Base-by-base conservation (phyloP, 495 filamentous ascomycete genomes). In the Haplographium delicatum region DNA sequence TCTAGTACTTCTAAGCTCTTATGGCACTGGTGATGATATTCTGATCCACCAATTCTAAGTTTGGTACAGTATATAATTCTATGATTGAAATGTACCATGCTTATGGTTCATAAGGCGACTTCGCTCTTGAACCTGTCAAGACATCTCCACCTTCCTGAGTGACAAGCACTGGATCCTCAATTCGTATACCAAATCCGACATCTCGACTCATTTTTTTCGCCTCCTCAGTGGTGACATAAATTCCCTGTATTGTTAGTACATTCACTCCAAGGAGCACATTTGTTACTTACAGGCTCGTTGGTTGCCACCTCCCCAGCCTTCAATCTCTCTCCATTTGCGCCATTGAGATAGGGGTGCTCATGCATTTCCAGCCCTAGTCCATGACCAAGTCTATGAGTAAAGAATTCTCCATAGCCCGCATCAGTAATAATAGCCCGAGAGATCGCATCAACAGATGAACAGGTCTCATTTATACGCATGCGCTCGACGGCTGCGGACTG, bases 341-440 rank as follows among this genome's bases (percentile, higher is more conserved):
- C 62, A 38, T 64, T 64, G n/a, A 64, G 43, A 30, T 64, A 64
- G 0, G 62, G 62, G 44, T 57, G 62, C 40, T 64, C 62, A 39
- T 64, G 62, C 18, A 56, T 48, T 33, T 64, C 62, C 33, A 64
- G 25, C 22, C 59, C 62, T 6, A 64, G 23, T 6, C 62, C 61
- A 47, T 62, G 61, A 23, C 59, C 61, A 9, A 64, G 48, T 7
- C 61, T 49, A 52, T 64, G 61, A 1, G 59, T 64, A 30, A 57
- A 64, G 50, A 37, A 64, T 22, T 51, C 48, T 8, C 53, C 61
- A 19, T 59, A 64, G 20, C 53, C 58, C 3, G 16, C 39, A 23
- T 64, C 37, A 13, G 37, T 44, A 20, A 63, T 54, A 1, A 57
- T 41, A 1, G 40, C 44, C 19, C 60, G 53, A n/a, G 57, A 54